A percentile compares a stretch with the other conserved stretches of the same genome.
Conservation (phyloP, 148 eudicot genomes). For the Dianthus caryophyllus region DNA sequence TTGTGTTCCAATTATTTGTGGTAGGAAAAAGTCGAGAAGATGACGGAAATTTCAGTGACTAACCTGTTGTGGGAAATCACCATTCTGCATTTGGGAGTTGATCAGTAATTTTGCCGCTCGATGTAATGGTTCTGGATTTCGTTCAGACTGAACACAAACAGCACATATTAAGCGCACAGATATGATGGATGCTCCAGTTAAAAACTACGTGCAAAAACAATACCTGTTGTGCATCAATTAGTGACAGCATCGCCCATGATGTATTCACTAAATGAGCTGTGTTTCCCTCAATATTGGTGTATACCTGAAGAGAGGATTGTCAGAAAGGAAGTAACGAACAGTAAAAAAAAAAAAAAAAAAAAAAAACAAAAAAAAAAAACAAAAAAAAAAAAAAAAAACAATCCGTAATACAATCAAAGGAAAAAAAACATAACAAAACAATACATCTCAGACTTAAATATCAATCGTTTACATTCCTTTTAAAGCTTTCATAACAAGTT, state of each 20-base stretch:
- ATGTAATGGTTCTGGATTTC: constrained; percentile 71
- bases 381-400: no score
- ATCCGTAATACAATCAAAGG: no score
- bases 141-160: constrained; percentile 44
- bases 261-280: constrained; percentile 55
- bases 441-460: no score
- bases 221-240: constrained; percentile 66
- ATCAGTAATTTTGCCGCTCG: constrained; percentile 72
- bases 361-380: no score
- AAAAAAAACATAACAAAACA: no score
- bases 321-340: background rate
- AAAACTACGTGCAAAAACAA: background rate
- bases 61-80: constrained; percentile 96
- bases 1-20: background rate
- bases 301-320: constrained; percentile 32
- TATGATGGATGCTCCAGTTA: background rate
- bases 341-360: no score
- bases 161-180: background rate
- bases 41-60: background rate
- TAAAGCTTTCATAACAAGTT: no score
- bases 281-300: constrained; percentile 52
- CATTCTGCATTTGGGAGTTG: constrained; percentile 76
- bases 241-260: constrained; percentile 66
- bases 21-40: no score
- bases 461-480: no score